Conservation (phyloP, 1,284 basidiomycete genomes). For the Melanopsichium pennsylvanicum region DNA sequence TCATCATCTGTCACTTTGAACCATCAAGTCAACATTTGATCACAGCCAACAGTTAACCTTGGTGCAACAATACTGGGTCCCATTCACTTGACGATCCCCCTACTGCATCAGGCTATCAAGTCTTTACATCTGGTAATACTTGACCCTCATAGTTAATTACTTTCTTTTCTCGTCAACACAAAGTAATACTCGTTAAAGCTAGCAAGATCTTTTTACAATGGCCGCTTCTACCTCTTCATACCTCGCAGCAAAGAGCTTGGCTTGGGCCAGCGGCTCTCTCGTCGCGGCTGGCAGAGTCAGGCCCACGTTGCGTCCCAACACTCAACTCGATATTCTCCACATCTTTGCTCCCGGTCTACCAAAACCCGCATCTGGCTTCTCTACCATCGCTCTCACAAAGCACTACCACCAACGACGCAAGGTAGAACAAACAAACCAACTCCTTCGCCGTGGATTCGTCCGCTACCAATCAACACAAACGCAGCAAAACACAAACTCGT, state of each 20-base stretch:
- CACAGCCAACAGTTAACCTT: neutral
- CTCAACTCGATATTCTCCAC: slow-evolving; percentile 43
- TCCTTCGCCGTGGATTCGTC: slow-evolving; percentile 14
- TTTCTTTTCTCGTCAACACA: no score
- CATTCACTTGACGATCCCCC: no score
- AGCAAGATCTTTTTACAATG: slow-evolving; percentile 7
- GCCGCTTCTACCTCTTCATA: slow-evolving; percentile 29
- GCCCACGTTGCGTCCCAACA: slow-evolving; percentile 18
- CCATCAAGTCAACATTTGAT: neutral
- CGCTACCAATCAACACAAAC: slow-evolving; percentile 45
- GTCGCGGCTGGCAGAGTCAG: slow-evolving; percentile 30
- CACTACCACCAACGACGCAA: slow-evolving; percentile 40
- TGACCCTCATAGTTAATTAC: no score
- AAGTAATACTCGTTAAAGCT: no score
- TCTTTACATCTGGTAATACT: no score
- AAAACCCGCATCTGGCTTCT: slow-evolving; percentile 12
- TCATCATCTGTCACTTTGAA: neutral
- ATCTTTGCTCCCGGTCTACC: slow-evolving; percentile 45
- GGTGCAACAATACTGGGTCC: no score
- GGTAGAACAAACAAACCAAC: slow-evolving; percentile 25
- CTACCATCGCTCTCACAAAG: slow-evolving; percentile 40
- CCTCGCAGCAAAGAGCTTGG: slow-evolving; percentile 31
- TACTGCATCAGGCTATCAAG: no score
- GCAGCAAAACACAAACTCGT: slow-evolving; percentile 13
- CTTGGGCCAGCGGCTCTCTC: slow-evolving; percentile 41